Base-by-base conservation (phyloP, 2,329 filamentous ascomycete species). In the Fusarium denticulatum region DNA sequence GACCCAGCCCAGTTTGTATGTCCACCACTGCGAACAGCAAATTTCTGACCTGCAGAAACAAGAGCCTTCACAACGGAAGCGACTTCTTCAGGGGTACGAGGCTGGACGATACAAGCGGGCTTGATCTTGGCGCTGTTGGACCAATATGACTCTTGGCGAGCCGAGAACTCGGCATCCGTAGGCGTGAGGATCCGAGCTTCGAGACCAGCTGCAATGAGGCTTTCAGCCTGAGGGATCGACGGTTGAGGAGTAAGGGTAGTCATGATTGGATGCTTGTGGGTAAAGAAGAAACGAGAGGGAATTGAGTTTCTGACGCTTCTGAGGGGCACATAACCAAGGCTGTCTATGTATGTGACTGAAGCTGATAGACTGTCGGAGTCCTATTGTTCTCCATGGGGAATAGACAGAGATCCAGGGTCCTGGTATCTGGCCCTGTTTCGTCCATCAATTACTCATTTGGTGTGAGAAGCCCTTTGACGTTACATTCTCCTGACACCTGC, bases 121-220 rank as follows among this genome's bases (percentile, higher is more conserved):
- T 73, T 65, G 50, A 72, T 46, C 52, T 72, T 72, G 24, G 69
- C 69, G 22, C 70, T 72, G 39, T 66, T 73, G 43, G 69, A 73
- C 69, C 69, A 72, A 57, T 74, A 74, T 22, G 71, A 74, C 4
- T 74, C 72, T 46, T 74, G 67, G 43, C 72, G 72, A 34, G 53
- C 63, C 6, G 36, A 50, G 28, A 60, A 73, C 26, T 69, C 67
- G 4, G 71, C 40, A 57, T 73, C 67, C 3, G 39, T 45, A 3
- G 63, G 67, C 16, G 40, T 36, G n/a, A 72, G 45, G 28, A 74
- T 46, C 1, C 50, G 63, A 20, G 67, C 42, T 30, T 61, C 52
- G 9, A 74, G 67, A 6, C 71, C 71, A 45, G 67, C 71, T 14
- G 34, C 60, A 12, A 71, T 14, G 3, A 74, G 67, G 20, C 53